phyloP scores from a whole-genome alignment of 345 rosid species.

The Brassica carinata region DNA sequence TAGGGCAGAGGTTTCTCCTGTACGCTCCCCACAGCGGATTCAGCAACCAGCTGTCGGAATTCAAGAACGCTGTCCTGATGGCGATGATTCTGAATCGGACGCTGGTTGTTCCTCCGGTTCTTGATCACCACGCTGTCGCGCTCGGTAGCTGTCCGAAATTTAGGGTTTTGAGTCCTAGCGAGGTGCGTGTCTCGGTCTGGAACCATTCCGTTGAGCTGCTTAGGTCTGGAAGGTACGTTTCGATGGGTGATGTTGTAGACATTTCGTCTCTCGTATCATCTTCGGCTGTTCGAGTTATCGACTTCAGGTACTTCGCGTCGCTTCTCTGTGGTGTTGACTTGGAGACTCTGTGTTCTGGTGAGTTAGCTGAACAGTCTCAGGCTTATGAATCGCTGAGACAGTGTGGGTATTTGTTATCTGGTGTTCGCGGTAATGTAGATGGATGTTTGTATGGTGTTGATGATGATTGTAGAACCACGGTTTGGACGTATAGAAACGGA shows the following conservation, averaged over 20 bases:
- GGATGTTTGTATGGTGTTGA: slow-evolving; percentile 67
- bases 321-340: slow-evolving; percentile 62
- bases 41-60: slow-evolving; percentile 92
- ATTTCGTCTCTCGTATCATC: slow-evolving; percentile 64
- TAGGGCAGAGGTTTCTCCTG: slow-evolving; percentile 58
- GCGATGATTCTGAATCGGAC: slow-evolving; percentile 81
- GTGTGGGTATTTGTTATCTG: slow-evolving; percentile 72
- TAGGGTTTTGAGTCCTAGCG: slow-evolving; percentile 60
- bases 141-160: slow-evolving; percentile 97
- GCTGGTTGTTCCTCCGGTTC: slow-evolving; percentile 77
- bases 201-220: slow-evolving; percentile 65
- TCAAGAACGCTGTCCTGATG: slow-evolving; percentile 73
- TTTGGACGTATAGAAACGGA: slow-evolving; percentile 70
- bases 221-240: slow-evolving; percentile 65
- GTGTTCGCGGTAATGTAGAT: slow-evolving; percentile 61
- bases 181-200: slow-evolving; percentile 71
- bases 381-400: slow-evolving; percentile 55
- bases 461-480: slow-evolving; percentile 83
- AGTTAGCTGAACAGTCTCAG: slow-evolving; percentile 34
- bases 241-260: slow-evolving; percentile 78
- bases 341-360: slow-evolving; percentile 50
- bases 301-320: slow-evolving; percentile 78
- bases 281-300: slow-evolving; percentile 58
- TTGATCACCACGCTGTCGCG: slow-evolving; percentile 87
- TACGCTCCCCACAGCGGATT: slow-evolving; percentile 96